These are phyloP conservation scores for Achaetomium macrosporum DNA, from an alignment of 2,329 filamentous ascomycete genomes.

Conservation along the genomic window DNA sequence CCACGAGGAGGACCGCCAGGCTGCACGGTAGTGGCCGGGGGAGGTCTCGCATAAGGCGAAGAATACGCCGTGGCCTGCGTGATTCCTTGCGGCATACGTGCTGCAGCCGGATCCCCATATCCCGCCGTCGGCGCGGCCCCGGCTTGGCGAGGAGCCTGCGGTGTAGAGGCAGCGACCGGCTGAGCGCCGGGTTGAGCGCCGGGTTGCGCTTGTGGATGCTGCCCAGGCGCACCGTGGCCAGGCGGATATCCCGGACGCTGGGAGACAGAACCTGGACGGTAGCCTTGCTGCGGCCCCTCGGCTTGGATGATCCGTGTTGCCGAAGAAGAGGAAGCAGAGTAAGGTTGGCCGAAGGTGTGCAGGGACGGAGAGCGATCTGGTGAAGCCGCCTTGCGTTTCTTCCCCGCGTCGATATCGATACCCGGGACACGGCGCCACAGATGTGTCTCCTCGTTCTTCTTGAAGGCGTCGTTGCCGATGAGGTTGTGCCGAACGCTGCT, in stretches of 20 bases:
- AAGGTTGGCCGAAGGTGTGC: slow-evolving; percentile 30
- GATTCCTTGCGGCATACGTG: slow-evolving; percentile 22
- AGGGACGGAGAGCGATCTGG: slow-evolving; percentile 43
- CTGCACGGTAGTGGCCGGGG: slow-evolving; percentile 19
- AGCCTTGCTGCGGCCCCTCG: slow-evolving; percentile 18
- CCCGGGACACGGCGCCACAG: slow-evolving; percentile 54
- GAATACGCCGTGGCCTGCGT: slow-evolving; percentile 27
- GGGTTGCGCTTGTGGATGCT: slow-evolving; percentile 23
- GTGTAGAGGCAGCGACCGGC: slow-evolving; percentile 14
- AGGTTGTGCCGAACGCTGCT: slow-evolving; percentile 60
- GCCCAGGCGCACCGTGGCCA: slow-evolving; percentile 15
- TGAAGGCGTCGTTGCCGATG: slow-evolving; percentile 56
- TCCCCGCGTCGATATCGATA: slow-evolving; percentile 54
- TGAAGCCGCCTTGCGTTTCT: slow-evolving; percentile 52
- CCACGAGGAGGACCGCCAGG: slow-evolving; percentile 13
- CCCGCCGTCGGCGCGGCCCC: slow-evolving; percentile 24
- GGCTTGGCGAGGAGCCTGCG: slow-evolving; percentile 18
- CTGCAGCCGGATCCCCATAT: slow-evolving; percentile 21
- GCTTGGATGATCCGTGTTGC: slow-evolving; percentile 25
- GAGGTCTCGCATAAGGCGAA: slow-evolving; percentile 29
- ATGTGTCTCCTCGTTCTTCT: slow-evolving; percentile 51
- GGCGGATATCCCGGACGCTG: slow-evolving; percentile 18
- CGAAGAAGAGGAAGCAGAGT: slow-evolving; percentile 18
- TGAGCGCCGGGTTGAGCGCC: slow-evolving; percentile 14
- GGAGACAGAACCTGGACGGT: slow-evolving; percentile 15